phyloP scores from a whole-genome alignment of 2,329 filamentous ascomycete species.

The Hymenoscyphus fraxineus region DNA sequence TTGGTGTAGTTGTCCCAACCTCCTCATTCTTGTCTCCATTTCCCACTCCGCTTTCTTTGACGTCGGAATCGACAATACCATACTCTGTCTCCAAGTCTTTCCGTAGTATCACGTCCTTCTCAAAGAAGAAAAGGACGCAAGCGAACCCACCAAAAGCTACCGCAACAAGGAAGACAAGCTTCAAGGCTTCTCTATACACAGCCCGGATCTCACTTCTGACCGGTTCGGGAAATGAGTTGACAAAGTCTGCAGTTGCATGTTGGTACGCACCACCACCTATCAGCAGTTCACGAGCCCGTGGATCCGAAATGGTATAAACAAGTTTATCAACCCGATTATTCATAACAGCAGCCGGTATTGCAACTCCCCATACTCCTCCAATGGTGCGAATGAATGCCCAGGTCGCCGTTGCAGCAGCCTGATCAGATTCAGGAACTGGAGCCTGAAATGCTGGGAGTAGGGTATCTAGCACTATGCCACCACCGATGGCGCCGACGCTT shows the following conservation, averaged over 20 bases:
- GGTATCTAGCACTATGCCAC: conserved; percentile 41
- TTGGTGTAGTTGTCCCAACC: neutral
- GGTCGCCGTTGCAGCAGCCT: conserved; percentile 14
- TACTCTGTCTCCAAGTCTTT: conserved; percentile 15
- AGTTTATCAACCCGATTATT: conserved; percentile 8
- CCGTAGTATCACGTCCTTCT: conserved; percentile 13
- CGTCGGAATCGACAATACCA: conserved; percentile 5
- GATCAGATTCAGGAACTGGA: conserved; percentile 34
- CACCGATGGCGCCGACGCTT: conserved; percentile 39
- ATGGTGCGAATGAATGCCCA: conserved; percentile 43
- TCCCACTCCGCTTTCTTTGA: neutral
- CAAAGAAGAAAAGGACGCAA: conserved; percentile 11
- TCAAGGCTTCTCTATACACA: conserved; percentile 4
- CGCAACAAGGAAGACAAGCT: conserved; percentile 11
- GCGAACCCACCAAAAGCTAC: conserved; percentile 10
- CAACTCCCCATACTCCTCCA: conserved; percentile 44
- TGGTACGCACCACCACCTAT: conserved; percentile 12
- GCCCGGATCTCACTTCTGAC: neutral
- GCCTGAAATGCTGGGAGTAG: conserved; percentile 43
- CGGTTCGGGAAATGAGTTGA: conserved; percentile 3
- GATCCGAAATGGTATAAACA: neutral
- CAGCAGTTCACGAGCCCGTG: neutral
- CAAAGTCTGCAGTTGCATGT: conserved; percentile 6
- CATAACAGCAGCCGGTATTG: conserved; percentile 32
- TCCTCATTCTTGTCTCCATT: neutral